phyloP scores from a whole-genome alignment of 2,329 filamentous ascomycete species.

The Ophiostoma angusticollis region DNA sequence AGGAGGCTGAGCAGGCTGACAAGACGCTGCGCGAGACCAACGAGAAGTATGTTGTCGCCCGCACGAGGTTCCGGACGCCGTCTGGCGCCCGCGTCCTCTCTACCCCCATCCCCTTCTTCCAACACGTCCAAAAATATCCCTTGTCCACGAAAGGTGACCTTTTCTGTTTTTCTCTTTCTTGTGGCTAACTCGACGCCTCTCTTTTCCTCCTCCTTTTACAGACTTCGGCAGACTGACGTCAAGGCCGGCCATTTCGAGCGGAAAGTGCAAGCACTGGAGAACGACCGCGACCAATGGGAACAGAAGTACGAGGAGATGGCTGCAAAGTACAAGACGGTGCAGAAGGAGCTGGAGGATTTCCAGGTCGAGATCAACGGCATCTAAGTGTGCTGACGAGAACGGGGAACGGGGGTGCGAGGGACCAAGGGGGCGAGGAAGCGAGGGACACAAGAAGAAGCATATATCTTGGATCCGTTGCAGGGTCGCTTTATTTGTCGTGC shows the following conservation, averaged over 20 bases:
- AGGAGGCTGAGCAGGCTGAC: slow-evolving; percentile 93
- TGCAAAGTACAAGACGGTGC: slow-evolving; percentile 69
- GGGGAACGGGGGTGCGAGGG: not conserved
- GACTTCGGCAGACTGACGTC: slow-evolving; percentile 96
- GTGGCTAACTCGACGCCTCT: not conserved
- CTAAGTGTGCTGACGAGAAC: slow-evolving; percentile 34
- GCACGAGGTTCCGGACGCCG: not conserved
- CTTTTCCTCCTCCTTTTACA: slow-evolving; percentile 26
- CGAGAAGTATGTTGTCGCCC: slow-evolving; percentile 69
- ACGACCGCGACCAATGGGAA: slow-evolving; percentile 88
- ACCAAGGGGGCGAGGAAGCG: not conserved
- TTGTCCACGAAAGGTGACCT: slow-evolving; percentile 11
- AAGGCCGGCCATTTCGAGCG: slow-evolving; percentile 99
- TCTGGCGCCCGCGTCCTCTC: not conserved
- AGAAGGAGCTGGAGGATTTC: slow-evolving; percentile 88
- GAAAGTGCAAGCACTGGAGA: slow-evolving; percentile 94
- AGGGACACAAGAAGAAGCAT: slow-evolving; percentile 1
- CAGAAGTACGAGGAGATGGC: slow-evolving; percentile 95
- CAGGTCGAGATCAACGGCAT: slow-evolving; percentile 88
- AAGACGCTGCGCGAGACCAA: slow-evolving; percentile 94
- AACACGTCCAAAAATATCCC: slow-evolving; percentile 8
- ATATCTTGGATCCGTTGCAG: slow-evolving; percentile 7
- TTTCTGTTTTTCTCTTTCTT: slow-evolving; percentile 8
- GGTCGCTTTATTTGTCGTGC: slow-evolving; percentile 7
- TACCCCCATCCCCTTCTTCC: slow-evolving; percentile 3